Conservation (phyloP, 495 filamentous ascomycete genomes). For the Penicillium diatomitis region DNA sequence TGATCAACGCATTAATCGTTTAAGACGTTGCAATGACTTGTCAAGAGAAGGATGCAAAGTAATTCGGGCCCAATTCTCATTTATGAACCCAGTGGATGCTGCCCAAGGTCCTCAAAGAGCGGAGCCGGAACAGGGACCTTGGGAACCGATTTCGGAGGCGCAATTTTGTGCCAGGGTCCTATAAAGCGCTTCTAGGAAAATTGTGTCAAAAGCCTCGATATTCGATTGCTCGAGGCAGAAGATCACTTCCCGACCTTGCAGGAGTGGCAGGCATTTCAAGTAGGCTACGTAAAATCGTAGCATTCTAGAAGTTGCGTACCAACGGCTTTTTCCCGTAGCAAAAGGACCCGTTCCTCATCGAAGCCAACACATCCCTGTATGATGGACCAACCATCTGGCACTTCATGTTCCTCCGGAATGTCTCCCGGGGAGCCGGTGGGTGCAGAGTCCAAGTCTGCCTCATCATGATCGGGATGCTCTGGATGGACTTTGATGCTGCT, state of each 20-base stretch:
- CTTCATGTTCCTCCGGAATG: neutral
- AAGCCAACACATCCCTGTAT: constrained; percentile 71
- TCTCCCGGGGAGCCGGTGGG: neutral
- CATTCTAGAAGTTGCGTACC: constrained; percentile 70
- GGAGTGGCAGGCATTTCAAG: neutral
- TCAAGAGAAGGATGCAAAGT: too few species aligned
- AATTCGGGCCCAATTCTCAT: too few species aligned
- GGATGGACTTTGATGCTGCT: constrained; percentile 48
- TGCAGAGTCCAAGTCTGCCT: neutral
- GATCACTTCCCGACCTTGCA: neutral
- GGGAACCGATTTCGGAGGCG: too few species aligned
- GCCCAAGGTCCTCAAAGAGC: too few species aligned
- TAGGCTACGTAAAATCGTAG: constrained; percentile 75
- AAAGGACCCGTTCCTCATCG: constrained; percentile 86
- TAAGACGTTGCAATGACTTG: too few species aligned
- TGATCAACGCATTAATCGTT: too few species aligned
- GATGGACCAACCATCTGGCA: constrained; percentile 2
- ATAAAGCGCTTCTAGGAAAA: too few species aligned
- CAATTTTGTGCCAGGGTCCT: too few species aligned
- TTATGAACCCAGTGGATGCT: too few species aligned
- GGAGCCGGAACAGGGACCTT: too few species aligned
- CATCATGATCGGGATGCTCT: constrained; percentile 16
- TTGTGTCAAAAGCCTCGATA: too few species aligned
- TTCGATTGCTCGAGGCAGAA: neutral
- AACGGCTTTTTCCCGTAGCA: constrained; percentile 60